Evolutionary conservation across 768 basidiomycete species (phyloP).

Genomic region (Suillus ampliporus): DNA sequence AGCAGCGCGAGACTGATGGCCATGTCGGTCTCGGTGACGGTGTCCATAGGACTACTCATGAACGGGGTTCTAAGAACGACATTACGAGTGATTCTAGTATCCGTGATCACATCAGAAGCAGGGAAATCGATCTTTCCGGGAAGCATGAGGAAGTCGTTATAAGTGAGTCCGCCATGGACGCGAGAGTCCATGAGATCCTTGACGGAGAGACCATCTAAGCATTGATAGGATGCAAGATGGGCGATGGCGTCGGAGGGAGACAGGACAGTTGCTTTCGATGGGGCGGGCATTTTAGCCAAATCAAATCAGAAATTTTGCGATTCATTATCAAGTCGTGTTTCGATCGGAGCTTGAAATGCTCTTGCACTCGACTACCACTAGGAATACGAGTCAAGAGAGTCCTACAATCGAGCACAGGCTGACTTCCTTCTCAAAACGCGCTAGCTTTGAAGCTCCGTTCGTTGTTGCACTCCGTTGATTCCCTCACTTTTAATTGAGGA

Average conservation of each 20-base stretch:
- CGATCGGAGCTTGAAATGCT: slow-evolving; percentile 14
- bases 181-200: slow-evolving; percentile 87
- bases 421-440: not conserved
- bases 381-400: too few relatives aligned
- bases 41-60: slow-evolving; percentile 99
- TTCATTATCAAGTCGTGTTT: slow-evolving; percentile 16
- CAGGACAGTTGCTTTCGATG: slow-evolving; percentile 50
- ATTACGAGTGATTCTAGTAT: slow-evolving; percentile 89
- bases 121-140: slow-evolving; percentile 97
- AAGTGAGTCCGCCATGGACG: slow-evolving; percentile 90
- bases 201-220: slow-evolving; percentile 83
- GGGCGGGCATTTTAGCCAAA: slow-evolving; percentile 41
- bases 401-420: not conserved
- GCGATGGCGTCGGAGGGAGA: slow-evolving; percentile 76
- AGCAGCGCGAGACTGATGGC: slow-evolving; percentile 93
- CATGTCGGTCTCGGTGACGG: slow-evolving; percentile 95
- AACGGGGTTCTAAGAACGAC: slow-evolving; percentile 94
- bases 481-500: too few relatives aligned
- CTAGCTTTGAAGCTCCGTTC: too few relatives aligned
- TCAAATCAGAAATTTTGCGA: slow-evolving; percentile 5
- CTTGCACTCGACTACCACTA: not conserved
- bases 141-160: slow-evolving; percentile 95
- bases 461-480: too few relatives aligned
- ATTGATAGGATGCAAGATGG: slow-evolving; percentile 72
- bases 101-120: slow-evolving; percentile 77